Evolutionary conservation across 352 stramenopile species (phyloP), one percentile per base, ranked within the genome.

Genomic region (Pythium apleroticum): DNA sequence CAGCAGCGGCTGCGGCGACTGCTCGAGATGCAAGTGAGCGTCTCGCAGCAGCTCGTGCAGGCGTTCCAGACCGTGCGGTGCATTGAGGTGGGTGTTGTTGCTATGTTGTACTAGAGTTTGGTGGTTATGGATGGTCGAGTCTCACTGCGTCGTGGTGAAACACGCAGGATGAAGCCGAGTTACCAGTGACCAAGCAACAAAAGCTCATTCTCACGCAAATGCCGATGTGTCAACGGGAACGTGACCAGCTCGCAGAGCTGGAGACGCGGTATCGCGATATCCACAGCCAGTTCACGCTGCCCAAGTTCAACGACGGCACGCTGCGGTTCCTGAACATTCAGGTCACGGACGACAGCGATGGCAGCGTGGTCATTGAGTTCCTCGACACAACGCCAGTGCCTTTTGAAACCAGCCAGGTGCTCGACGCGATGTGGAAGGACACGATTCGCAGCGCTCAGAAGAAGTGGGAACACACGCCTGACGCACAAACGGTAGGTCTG

Each of bases 231-330:
- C n/a, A 50, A 24, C 43, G n/a, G 10, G 35, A 59, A 20, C 11
- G 27, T 10, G 41, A 53, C 6, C 55, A 61, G 24, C 20, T 52
- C 12, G 14, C 5, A 19, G n/a, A 20, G 20, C 14, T 56, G 14
- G 25, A 53, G 15, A 25, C 35, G 11, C 19, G 25, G 19, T 63
- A 55, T 24, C 27, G 24, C 3, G 37, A 33, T 4, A 63, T 63
- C 8, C 43, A 63, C 22, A 12, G 20, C 22, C 17, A 45, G 28
- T 56, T 56, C 45, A n/a, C 45, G 19, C 15, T n/a, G 8, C 45
- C 57, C 3, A 55, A 57, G 20, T 64, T 64, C 46, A 35, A 57
- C 20, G 30, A 64, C 27, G 57, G 57, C 3, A 48, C 57, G 19
- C 20, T 41, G 12, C 15, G 31, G 48, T 64, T 64, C 39, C 8